phyloP scores from a whole-genome alignment of 371 early-diverging fungal species.

The Rhizopus sp. region DNA sequence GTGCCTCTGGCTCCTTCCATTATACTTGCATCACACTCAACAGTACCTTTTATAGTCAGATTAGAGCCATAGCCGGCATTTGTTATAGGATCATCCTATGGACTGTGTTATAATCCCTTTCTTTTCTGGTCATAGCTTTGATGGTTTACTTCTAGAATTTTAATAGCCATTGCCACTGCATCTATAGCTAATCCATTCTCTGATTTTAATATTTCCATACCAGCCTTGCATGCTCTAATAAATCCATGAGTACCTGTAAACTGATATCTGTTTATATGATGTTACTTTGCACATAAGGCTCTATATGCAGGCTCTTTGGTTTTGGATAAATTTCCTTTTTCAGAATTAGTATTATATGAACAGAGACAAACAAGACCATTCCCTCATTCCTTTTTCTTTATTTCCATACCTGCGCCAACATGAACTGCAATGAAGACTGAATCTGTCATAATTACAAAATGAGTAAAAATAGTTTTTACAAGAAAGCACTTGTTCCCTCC shows the following conservation, averaged over 20 bases:
- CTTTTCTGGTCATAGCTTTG: not conserved
- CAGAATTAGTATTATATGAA: not conserved
- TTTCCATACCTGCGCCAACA: constrained; percentile 56
- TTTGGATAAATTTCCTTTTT: constrained; percentile 34
- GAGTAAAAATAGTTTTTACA: no score
- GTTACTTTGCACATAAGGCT: constrained; percentile 50
- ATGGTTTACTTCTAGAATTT: constrained; percentile 38
- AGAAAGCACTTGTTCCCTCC: no score
- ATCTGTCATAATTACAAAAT: constrained; percentile 11
- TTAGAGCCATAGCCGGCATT: constrained; percentile 78
- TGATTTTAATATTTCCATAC: constrained; percentile 28
- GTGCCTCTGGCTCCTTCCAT: constrained; percentile 68
- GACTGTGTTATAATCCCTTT: not conserved
- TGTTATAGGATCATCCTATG: constrained; percentile 51
- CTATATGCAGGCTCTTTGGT: constrained; percentile 46
- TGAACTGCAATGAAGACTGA: constrained; percentile 59
- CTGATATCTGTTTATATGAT: not conserved
- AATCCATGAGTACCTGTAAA: not conserved
- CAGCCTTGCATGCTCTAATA: constrained; percentile 36
- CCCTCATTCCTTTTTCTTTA: no score
- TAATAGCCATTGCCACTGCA: constrained; percentile 39
- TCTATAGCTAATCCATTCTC: constrained; percentile 23
- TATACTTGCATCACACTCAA: constrained; percentile 89
- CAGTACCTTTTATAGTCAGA: constrained; percentile 69
- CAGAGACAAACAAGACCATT: not conserved